phyloP scores from a whole-genome alignment of 257 asterid species.

The Orobanche coerulescens region DNA sequence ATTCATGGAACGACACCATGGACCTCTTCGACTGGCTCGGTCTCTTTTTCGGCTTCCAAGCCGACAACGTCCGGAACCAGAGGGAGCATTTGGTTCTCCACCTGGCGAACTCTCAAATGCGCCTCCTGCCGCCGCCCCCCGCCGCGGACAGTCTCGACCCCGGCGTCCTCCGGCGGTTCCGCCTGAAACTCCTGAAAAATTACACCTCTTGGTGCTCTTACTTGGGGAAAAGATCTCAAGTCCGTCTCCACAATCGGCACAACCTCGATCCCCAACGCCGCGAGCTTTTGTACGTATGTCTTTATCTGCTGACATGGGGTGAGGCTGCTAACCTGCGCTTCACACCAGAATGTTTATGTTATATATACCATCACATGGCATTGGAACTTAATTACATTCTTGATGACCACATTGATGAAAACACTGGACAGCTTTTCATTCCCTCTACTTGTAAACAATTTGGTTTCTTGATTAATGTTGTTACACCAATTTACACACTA shows the following conservation, averaged over 20 bases:
- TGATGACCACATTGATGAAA: slow-evolving; percentile 64
- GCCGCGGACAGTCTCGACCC: slow-evolving; percentile 55
- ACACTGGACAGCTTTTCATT: slow-evolving; percentile 55
- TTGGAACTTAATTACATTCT: slow-evolving; percentile 70
- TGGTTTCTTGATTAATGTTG: slow-evolving; percentile 54
- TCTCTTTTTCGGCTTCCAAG: slow-evolving; percentile 85
- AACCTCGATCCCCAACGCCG: slow-evolving; percentile 54
- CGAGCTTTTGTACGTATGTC: slow-evolving; percentile 73
- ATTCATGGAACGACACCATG: slow-evolving; percentile 48
- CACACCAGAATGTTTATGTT: slow-evolving; percentile 80
- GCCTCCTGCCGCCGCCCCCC: slow-evolving; percentile 60
- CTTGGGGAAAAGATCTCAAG: slow-evolving; percentile 56
- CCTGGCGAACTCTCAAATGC: slow-evolving; percentile 84
- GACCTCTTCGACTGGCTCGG: slow-evolving; percentile 96
- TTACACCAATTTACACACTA: slow-evolving; percentile 55
- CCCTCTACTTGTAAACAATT: slow-evolving; percentile 59
- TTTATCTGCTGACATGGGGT: slow-evolving; percentile 79
- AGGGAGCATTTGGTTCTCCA: slow-evolving; percentile 89
- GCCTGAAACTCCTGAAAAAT: slow-evolving; percentile 62
- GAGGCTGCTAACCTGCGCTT: slow-evolving; percentile 84
- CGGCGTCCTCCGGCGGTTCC: slow-evolving; percentile 63
- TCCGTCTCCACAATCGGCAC: slow-evolving; percentile 61
- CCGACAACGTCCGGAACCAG: slow-evolving; percentile 80
- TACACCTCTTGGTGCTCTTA: slow-evolving; percentile 84
- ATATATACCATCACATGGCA: slow-evolving; percentile 84